Percentiles rank a stretch among this genome's conserved stretches.
Conservation (phyloP, 106 monocot genomes). For the Agapanthus africanus region DNA sequence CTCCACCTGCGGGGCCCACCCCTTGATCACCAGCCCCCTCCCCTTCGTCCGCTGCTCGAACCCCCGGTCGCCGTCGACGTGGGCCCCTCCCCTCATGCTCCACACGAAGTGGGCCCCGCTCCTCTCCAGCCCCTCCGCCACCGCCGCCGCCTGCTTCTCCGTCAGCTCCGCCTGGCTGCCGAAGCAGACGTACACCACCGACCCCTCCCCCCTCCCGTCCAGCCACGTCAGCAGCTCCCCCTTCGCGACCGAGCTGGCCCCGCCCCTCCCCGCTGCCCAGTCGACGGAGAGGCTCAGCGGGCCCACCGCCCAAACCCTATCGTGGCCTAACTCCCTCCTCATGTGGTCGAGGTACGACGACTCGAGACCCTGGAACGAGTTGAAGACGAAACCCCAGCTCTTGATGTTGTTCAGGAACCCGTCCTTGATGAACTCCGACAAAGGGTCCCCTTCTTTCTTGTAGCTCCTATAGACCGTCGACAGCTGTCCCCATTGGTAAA, state of each 20-base stretch:
- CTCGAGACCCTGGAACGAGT: conserved; percentile 45
- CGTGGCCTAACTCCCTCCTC: conserved; percentile 17
- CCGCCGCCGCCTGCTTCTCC: too few relatives aligned
- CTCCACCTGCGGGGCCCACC: conserved; percentile 32
- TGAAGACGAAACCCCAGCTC: conserved; percentile 45
- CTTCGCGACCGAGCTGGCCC: conserved; percentile 4
- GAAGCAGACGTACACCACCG: too few relatives aligned
- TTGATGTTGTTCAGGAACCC: conserved; percentile 28
- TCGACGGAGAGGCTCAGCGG: conserved; percentile 13
- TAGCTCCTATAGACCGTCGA: conserved; percentile 20
- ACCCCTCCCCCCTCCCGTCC: too few relatives aligned
- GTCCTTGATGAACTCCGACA: conserved; percentile 18
- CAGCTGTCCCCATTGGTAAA: conserved; percentile 29
- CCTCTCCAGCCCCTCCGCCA: too few relatives aligned
- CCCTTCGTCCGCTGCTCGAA: conserved; percentile 19
- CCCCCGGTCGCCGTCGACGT: conserved; percentile 11
- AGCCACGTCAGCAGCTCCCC: conserved; percentile 22
- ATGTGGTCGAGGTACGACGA: conserved; percentile 24
- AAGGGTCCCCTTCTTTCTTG: conserved; percentile 29
- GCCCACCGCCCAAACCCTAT: conserved; percentile 54
- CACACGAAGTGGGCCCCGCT: conserved; percentile 46
- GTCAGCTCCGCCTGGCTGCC: too few relatives aligned
- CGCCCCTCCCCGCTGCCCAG: neutral
- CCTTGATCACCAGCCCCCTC: conserved; percentile 22
- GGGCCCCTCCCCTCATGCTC: conserved; percentile 10